Conservation (phyloP, 2,329 filamentous ascomycete genomes). For the Neobulgaria alba region DNA sequence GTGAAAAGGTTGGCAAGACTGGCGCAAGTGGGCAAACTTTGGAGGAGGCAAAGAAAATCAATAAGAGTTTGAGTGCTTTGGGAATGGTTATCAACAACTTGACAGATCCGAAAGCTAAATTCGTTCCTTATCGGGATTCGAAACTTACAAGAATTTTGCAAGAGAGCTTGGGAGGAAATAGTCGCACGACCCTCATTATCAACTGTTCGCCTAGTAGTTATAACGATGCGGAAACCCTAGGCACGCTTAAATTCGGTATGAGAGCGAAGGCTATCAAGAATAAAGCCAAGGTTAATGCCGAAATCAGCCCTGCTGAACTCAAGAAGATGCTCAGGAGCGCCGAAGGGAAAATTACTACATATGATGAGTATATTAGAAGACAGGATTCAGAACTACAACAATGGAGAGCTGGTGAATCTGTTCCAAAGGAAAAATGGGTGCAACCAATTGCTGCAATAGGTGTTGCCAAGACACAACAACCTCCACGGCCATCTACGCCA, state of each 20-base stretch:
- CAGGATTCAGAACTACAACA: slow-evolving; percentile 77
- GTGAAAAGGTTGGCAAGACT: slow-evolving; percentile 97
- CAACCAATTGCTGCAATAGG: slow-evolving; percentile 51
- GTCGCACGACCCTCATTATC: slow-evolving; percentile 94
- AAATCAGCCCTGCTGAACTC: slow-evolving; percentile 90
- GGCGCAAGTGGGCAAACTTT: slow-evolving; percentile 94
- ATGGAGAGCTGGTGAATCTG: slow-evolving; percentile 82
- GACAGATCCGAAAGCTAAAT: slow-evolving; percentile 93
- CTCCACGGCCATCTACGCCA: slow-evolving; percentile 49
- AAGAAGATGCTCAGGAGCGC: slow-evolving; percentile 89
- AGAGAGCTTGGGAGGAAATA: slow-evolving; percentile 96
- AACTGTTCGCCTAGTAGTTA: slow-evolving; percentile 99
- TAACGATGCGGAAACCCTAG: slow-evolving; percentile 90
- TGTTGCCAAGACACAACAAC: slow-evolving; percentile 39
- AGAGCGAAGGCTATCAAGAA: slow-evolving; percentile 99
- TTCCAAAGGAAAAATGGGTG: slow-evolving; percentile 86
- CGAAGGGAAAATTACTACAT: slow-evolving; percentile 79
- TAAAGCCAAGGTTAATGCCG: slow-evolving; percentile 99
- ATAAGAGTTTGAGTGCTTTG: slow-evolving; percentile 96
- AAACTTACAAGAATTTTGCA: slow-evolving; percentile 96
- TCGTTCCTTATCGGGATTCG: slow-evolving; percentile 94
- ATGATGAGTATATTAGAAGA: slow-evolving; percentile 75
- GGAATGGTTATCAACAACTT: slow-evolving; percentile 99
- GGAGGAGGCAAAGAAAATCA: slow-evolving; percentile 99
- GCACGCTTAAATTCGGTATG: slow-evolving; percentile 89